Evolutionary conservation across 306 rosid genomes (phyloP), one percentile per base, ranked within the genome.

Genomic region (Corylus americana): DNA sequence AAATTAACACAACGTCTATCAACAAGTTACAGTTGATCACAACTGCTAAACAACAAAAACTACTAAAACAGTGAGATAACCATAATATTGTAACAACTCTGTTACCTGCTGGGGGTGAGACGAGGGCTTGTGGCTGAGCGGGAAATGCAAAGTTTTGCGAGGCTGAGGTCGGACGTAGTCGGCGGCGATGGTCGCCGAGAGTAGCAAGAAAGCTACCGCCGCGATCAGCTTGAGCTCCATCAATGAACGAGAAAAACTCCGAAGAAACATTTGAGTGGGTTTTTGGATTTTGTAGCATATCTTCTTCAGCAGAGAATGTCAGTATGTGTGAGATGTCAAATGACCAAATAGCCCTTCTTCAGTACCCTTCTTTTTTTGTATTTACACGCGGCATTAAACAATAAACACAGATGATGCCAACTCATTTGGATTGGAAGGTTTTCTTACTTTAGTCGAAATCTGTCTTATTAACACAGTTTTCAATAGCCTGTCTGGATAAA

Each of bases 91-190:
- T 7, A 42, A 42, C 45, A 42, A 42, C 45, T 42, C 5, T 0
- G 59, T 70, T 55, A 91, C 98, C 97, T 94, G 98, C 47, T 90
- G 93, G 8, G 98, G 97, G 37, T 77, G 79, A 78, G 90, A 90
- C 71, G 93, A 61, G 20, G 83, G 53, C 57, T 83, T 85, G 9
- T 47, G 74, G 62, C 55, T 39, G 92, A 91, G 85, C 76, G 95
- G 90, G 59, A 94, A 83, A 3, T 83, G 86, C 12, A 94, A 89
- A 39, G 90, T 75, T 83, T 90, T 64, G 12, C 97, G 91, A n/a
- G 97, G 97, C 63, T 22, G 87, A 47, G 98, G 98, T 55, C 97
- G 93, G 71, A 92, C 75, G 45, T 94, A 94, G 22, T 84, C 92
- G 57, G 82, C 86, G 11, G 76, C 74, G 42, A 73, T 74, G 58